phyloP scores from a whole-genome alignment of 2,329 filamentous ascomycete species.

The Colletotrichum filicis region DNA sequence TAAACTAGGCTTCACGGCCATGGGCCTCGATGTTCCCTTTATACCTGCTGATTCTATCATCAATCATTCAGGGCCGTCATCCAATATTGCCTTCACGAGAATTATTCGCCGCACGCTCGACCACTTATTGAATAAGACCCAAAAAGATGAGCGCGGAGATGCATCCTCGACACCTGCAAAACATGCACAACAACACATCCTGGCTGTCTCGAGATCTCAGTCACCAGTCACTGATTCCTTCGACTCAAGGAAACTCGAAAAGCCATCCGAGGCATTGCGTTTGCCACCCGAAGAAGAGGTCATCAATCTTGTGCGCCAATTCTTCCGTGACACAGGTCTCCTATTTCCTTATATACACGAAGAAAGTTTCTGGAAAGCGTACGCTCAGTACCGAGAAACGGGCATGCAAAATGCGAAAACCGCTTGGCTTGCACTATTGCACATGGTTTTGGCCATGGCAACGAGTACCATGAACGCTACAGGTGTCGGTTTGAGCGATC shows the following conservation, averaged over 20 bases:
- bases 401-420: conserved; percentile 49
- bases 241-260: conserved; percentile 20
- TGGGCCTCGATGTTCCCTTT: neutral
- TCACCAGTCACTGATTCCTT: conserved; percentile 15
- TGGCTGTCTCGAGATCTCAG: conserved; percentile 23
- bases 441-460: conserved; percentile 61
- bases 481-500: conserved; percentile 45
- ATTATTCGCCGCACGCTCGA: conserved; percentile 36
- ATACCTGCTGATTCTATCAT: neutral
- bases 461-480: conserved; percentile 46
- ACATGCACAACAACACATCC: neutral
- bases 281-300: conserved; percentile 38
- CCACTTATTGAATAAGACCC: conserved; percentile 11
- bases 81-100: conserved; percentile 39
- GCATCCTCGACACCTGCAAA: neutral
- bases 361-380: conserved; percentile 39
- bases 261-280: conserved; percentile 1
- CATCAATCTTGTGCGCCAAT: conserved; percentile 37
- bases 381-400: conserved; percentile 31
- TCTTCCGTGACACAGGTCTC: conserved; percentile 42
- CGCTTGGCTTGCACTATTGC: conserved; percentile 62
- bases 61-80: conserved; percentile 32
- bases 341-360: conserved; percentile 45
- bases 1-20: neutral
- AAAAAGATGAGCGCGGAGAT: neutral